Evolutionary conservation across 2,329 filamentous ascomycete genomes (phyloP), one percentile per base, ranked within the genome.

Genomic region (Rutstroemia sp.): DNA sequence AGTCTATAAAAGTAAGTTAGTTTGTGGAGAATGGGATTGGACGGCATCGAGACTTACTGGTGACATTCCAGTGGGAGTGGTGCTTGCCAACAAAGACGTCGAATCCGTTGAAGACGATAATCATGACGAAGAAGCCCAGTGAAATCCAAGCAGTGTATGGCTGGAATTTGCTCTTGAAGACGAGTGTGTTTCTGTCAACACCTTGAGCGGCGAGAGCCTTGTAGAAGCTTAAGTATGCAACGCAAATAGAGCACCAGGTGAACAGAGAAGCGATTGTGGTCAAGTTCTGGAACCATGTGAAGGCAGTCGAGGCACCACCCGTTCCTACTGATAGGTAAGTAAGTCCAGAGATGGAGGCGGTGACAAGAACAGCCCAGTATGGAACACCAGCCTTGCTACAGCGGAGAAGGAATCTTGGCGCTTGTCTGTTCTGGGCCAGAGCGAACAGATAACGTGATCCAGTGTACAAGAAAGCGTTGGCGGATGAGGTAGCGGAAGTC

Each of bases 71-170:
- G 3, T 79, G 62, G 16, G 58, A 59, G 52, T 68, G 65, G 47
- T 66, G 77, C 0, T 79, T 75, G 0, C 86, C 83, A 47, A 92
- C 69, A 65, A 92, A 94, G 1, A 92, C 86, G 0, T 84, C 79
- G 61, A 91, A 92, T 0, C 88, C 88, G 8, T 86, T 82, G 1
- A 91, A 82, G 63, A 92, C 83, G 0, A 84, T 80, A 84, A 92
- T 91, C 61, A 87, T 70, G 49, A 81, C 79, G 1, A 83, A 87
- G 25, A 79, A 82, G 0, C 74, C 68, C 5, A 90, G 71, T 0
- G 82, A 84, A 49, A 85, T 82, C 56, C 60, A 92, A 0, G 88
- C 87, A 0, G 81, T 77, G 63, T 84, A 92, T 2, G 89, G 89
- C 73, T 91, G 87, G 45, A 81, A 77, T 60, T 77, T 77, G 0